phyloP scores from a whole-genome alignment of 164 flowering plant species.

The Liquidambar formosana region DNA sequence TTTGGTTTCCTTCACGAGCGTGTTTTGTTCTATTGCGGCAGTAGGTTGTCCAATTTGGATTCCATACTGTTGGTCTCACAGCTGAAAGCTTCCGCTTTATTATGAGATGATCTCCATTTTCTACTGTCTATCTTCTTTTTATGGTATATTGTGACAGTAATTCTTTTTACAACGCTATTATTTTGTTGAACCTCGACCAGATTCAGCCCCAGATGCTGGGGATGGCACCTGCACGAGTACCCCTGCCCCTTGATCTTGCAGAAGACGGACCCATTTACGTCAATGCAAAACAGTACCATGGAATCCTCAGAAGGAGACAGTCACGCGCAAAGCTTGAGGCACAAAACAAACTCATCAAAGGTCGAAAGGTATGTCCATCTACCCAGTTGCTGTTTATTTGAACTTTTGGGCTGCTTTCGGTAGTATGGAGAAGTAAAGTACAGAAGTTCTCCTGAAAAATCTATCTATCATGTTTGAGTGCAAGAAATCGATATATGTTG shows the following conservation, averaged over 20 bases:
- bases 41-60: too few species aligned
- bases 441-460: neutral
- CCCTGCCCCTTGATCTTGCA: constrained; percentile 60
- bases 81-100: too few species aligned
- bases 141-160: neutral
- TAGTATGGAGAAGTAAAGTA: too few species aligned
- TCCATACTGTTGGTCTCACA: too few species aligned
- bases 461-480: neutral
- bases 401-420: neutral
- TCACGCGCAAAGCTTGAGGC: constrained; percentile 86
- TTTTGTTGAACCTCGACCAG: constrained; percentile 21
- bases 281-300: constrained; percentile 82
- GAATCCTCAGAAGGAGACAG: constrained; percentile 76
- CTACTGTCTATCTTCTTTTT: neutral
- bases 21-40: too few species aligned
- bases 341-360: constrained; percentile 66
- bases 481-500: neutral
- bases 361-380: constrained; percentile 54
- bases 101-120: neutral
- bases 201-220: constrained; percentile 65
- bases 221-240: constrained; percentile 52
- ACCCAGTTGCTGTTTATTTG: neutral
- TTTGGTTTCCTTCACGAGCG: too few species aligned
- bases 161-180: neutral
- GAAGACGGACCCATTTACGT: constrained; percentile 85